phyloP scores from a whole-genome alignment of 1,284 basidiomycete species.

The Veloboletus limbatus region DNA sequence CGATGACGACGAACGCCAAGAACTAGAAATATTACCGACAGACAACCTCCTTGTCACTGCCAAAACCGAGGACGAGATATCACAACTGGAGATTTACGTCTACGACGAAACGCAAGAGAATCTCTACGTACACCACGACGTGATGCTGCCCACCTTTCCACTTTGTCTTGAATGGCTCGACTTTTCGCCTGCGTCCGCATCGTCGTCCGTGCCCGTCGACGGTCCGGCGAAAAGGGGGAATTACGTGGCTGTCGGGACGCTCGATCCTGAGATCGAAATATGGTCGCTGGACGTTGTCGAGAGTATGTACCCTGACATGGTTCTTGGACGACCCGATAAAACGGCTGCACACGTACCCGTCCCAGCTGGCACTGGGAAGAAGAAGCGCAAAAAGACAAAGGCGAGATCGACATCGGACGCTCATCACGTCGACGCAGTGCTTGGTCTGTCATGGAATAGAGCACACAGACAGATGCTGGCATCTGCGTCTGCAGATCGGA shows the following conservation, averaged over 20 bases:
- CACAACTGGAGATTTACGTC: conserved; percentile 93
- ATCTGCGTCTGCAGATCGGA: conserved; percentile 90
- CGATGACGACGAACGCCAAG: conserved; percentile 81
- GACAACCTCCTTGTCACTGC: conserved; percentile 93
- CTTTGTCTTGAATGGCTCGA: conserved; percentile 99
- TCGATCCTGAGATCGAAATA: conserved; percentile 98
- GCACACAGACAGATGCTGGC: conserved; percentile 88
- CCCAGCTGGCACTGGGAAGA: conserved; percentile 84
- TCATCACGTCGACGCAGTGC: conserved; percentile 92
- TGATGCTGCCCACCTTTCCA: conserved; percentile 97
- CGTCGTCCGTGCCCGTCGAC: not conserved
- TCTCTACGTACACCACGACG: conserved; percentile 96
- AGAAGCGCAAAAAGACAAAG: conserved; percentile 90
- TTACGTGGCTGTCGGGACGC: conserved; percentile 94
- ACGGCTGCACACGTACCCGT: conserved; percentile 77
- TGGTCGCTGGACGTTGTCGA: conserved; percentile 96
- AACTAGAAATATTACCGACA: conserved; percentile 85
- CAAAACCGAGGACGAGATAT: conserved; percentile 97
- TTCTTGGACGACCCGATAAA: conserved; percentile 87
- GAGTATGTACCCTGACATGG: conserved; percentile 89
- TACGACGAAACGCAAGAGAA: conserved; percentile 93
- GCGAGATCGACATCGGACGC: conserved; percentile 63
- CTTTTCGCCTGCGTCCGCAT: conserved; percentile 64
- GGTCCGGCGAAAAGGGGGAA: conserved; percentile 61
- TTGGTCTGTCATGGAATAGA: conserved; percentile 91